Percentiles rank a stretch among this genome's conserved stretches.
These are phyloP conservation scores for Microdochium nivale DNA, from an alignment of 2,329 filamentous ascomycete genomes.

Conservation along the genomic window DNA sequence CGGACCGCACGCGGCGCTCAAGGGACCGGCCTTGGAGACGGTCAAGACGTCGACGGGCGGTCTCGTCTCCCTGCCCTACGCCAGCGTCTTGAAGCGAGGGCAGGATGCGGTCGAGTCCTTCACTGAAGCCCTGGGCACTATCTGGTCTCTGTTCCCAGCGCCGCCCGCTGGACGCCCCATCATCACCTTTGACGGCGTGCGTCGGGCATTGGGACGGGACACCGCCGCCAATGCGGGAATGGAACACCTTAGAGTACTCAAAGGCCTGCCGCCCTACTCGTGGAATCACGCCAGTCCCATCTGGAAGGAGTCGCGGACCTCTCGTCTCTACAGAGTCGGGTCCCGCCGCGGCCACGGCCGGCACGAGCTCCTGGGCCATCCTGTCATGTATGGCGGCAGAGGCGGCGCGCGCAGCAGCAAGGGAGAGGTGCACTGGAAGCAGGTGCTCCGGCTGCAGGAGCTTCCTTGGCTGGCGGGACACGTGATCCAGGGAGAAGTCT, in stretches of 20 bases:
- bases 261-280: slow-evolving; percentile 6
- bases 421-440: slow-evolving; percentile 4
- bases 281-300: slow-evolving; percentile 7
- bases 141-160: slow-evolving; percentile 4
- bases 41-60: background rate
- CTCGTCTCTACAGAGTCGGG: background rate
- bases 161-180: background rate
- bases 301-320: slow-evolving; percentile 6
- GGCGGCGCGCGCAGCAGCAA: slow-evolving; percentile 1
- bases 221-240: background rate
- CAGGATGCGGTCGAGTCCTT: slow-evolving; percentile 1
- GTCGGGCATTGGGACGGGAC: background rate
- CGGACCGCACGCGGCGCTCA: slow-evolving; percentile 26
- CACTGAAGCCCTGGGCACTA: slow-evolving; percentile 2
- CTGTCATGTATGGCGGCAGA: background rate
- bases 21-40: slow-evolving; percentile 9
- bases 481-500: slow-evolving; percentile 5
- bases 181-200: background rate
- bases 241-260: background rate
- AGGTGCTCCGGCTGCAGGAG: slow-evolving; percentile 4
- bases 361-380: slow-evolving; percentile 7
- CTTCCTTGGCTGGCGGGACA: slow-evolving; percentile 8
- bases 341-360: background rate
- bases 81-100: slow-evolving; percentile 1
- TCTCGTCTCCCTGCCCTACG: slow-evolving; percentile 3